Percentiles rank a stretch among this genome's conserved stretches.
Conservation (phyloP, 257 asterid genomes). For the Nicotiana knightiana region DNA sequence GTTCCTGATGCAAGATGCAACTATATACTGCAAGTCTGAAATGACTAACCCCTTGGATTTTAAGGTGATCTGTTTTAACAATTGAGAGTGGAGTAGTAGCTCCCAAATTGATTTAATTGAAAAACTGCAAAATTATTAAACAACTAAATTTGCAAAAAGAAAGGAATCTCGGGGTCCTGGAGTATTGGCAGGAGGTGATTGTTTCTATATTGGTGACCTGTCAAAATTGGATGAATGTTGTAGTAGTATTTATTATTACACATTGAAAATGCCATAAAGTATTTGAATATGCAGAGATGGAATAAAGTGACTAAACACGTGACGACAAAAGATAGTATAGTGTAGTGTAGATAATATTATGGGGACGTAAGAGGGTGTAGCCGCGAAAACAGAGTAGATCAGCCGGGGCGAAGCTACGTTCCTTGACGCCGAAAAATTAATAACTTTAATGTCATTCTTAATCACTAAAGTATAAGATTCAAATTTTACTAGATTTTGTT, state of each 20-base stretch:
- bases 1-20: neutral
- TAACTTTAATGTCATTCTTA: too few relatives aligned
- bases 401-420: neutral
- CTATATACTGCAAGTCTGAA: neutral
- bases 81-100: too few relatives aligned
- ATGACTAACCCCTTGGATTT: neutral
- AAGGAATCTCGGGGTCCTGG: neutral
- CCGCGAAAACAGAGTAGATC: neutral
- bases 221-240: neutral
- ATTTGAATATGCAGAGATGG: neutral
- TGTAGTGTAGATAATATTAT: neutral
- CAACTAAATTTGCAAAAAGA: neutral
- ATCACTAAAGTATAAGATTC: too few relatives aligned
- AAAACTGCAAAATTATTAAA: neutral
- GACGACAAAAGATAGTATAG: neutral
- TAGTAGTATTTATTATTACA: neutral
- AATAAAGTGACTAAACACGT: neutral
- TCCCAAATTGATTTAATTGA: neutral
- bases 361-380: neutral
- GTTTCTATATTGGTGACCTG: neutral
- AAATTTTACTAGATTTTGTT: neutral
- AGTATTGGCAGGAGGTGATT: neutral
- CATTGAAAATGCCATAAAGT: neutral
- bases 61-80: neutral
- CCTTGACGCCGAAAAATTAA: too few relatives aligned